Conservation (phyloP, 1,284 basidiomycete genomes). For the Sparassis latifolia region DNA sequence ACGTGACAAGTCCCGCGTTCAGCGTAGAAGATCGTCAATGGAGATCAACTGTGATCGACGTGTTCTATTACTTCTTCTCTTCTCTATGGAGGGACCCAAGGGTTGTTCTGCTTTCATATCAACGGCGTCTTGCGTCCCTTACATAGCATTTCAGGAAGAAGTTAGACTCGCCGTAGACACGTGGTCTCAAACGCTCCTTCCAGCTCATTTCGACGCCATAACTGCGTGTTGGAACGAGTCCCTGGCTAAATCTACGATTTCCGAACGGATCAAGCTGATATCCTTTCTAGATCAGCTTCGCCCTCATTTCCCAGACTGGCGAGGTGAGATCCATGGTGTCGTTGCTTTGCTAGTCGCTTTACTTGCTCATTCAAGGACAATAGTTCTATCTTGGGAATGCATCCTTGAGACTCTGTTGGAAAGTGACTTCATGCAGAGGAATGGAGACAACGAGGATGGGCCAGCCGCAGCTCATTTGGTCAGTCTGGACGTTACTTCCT, state of each 20-base stretch:
- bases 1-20: slow-evolving; percentile 56
- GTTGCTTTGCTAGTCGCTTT: neutral
- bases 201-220: slow-evolving; percentile 57
- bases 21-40: slow-evolving; percentile 58
- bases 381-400: slow-evolving; percentile 59
- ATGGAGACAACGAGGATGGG: slow-evolving; percentile 32
- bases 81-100: slow-evolving; percentile 56
- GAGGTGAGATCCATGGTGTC: slow-evolving; percentile 31
- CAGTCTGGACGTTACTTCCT: slow-evolving; percentile 11
- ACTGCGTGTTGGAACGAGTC: slow-evolving; percentile 60
- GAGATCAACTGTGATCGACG: slow-evolving; percentile 49
- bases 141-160: slow-evolving; percentile 46
- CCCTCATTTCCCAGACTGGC: slow-evolving; percentile 59
- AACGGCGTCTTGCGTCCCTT: neutral
- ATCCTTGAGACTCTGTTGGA: slow-evolving; percentile 53
- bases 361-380: neutral
- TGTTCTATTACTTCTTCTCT: slow-evolving; percentile 57
- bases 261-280: slow-evolving; percentile 50
- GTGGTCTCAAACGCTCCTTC: slow-evolving; percentile 51
- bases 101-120: slow-evolving; percentile 25
- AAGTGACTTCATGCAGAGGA: slow-evolving; percentile 40
- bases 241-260: slow-evolving; percentile 45
- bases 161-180: slow-evolving; percentile 50
- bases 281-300: slow-evolving; percentile 59
- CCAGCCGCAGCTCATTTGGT: slow-evolving; percentile 40